A percentile compares a stretch with the other conserved stretches of the same genome.
Evolutionary conservation across 768 basidiomycete genomes (phyloP).

Genomic region (Hericium rajendrae): DNA sequence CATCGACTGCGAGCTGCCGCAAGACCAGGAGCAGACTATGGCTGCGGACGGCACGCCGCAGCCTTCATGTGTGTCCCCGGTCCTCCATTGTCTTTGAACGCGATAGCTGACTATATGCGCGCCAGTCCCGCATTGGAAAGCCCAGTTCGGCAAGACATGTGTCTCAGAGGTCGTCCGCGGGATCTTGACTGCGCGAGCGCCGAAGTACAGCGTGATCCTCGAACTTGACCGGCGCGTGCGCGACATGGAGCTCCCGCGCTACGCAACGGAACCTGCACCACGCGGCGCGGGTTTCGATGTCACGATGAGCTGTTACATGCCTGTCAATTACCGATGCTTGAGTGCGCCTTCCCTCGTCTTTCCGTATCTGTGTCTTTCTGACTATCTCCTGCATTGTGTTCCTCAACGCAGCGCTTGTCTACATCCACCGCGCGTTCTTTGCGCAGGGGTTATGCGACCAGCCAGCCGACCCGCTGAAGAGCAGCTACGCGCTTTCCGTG

Average conservation of each 20-base stretch:
- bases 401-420: slow-evolving; percentile 47
- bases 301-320: slow-evolving; percentile 72
- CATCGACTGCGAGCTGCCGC: slow-evolving; percentile 63
- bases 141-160: slow-evolving; percentile 56
- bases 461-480: slow-evolving; percentile 49
- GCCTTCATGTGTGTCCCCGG: slow-evolving; percentile 43
- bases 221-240: slow-evolving; percentile 49
- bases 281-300: slow-evolving; percentile 42
- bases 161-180: slow-evolving; percentile 62
- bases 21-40: slow-evolving; percentile 48
- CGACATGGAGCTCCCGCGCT: slow-evolving; percentile 58
- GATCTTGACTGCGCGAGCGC: slow-evolving; percentile 52
- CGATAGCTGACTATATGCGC: background rate
- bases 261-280: slow-evolving; percentile 42
- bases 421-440: slow-evolving; percentile 70
- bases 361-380: background rate
- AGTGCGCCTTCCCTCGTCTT: slow-evolving; percentile 32
- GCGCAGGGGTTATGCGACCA: slow-evolving; percentile 60
- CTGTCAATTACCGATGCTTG: slow-evolving; percentile 59
- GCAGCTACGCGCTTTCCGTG: slow-evolving; percentile 7
- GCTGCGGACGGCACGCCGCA: slow-evolving; percentile 47
- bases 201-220: slow-evolving; percentile 51
- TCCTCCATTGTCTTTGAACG: background rate
- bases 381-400: background rate
- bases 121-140: slow-evolving; percentile 62